A percentile compares a stretch with the other conserved stretches of the same genome.
Evolutionary conservation across 345 rosid species (phyloP).

Genomic region (Brassica carinata): DNA sequence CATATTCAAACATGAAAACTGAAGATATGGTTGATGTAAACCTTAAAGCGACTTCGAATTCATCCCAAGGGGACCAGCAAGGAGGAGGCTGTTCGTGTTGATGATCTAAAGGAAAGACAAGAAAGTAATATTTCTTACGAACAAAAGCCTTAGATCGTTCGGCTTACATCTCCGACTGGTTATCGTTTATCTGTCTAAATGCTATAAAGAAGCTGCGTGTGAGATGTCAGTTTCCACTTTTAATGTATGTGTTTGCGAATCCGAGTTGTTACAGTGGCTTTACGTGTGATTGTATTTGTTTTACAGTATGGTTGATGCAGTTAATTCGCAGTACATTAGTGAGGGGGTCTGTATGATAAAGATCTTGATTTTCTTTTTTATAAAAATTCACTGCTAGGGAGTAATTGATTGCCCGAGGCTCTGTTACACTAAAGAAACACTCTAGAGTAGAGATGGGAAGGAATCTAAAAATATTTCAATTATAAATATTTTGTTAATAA

Average conservation of each 20-base stretch:
- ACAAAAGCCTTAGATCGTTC: constrained; percentile 4
- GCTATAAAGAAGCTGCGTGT: not conserved
- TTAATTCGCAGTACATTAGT: constrained; percentile 54
- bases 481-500: too few relatives aligned
- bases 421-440: too few relatives aligned
- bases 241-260: constrained; percentile 10
- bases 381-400: not conserved
- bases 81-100: constrained; percentile 79
- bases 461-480: too few relatives aligned
- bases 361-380: not conserved
- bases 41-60: constrained; percentile 60
- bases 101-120: constrained; percentile 15
- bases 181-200: constrained; percentile 7
- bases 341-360: constrained; percentile 17
- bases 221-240: constrained; percentile 20
- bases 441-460: too few relatives aligned
- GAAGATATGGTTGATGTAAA: constrained; percentile 93
- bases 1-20: constrained; percentile 75
- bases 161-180: not conserved
- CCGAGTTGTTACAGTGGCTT: not conserved
- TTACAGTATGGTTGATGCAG: constrained; percentile 39
- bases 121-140: not conserved
- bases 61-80: constrained; percentile 63
- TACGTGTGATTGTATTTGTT: constrained; percentile 6
- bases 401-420: not conserved